Evolutionary conservation across 2,329 filamentous ascomycete genomes (phyloP).

Genomic region (Sarocladium kiliense): DNA sequence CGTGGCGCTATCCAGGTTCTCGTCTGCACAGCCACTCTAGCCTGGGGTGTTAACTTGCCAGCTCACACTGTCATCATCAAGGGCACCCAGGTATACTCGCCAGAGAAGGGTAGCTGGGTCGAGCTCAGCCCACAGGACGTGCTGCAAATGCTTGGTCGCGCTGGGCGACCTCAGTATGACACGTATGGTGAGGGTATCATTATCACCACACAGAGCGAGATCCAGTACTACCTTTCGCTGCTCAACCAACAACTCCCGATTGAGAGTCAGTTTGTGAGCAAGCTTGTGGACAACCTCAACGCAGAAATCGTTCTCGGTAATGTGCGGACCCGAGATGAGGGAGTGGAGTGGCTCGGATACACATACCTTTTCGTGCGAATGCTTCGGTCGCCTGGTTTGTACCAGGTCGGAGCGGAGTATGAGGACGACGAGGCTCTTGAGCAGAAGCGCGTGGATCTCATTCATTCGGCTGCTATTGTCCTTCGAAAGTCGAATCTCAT

Average conservation of each 20-base stretch:
- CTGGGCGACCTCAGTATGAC: conserved; percentile 92
- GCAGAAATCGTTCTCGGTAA: conserved; percentile 95
- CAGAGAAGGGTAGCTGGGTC: conserved; percentile 98
- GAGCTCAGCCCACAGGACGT: conserved; percentile 97
- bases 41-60: conserved; percentile 97
- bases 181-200: conserved; percentile 98
- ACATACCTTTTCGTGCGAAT: conserved; percentile 97
- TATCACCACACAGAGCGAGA: conserved; percentile 90
- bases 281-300: conserved; percentile 91
- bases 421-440: conserved; percentile 87
- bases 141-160: conserved; percentile 96
- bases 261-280: conserved; percentile 91
- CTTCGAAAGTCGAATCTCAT: conserved; percentile 83
- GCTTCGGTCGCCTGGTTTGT: conserved; percentile 89
- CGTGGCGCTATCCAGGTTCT: conserved; percentile 90
- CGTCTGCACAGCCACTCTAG: conserved; percentile 94
- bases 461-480: conserved; percentile 86
- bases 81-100: conserved; percentile 95
- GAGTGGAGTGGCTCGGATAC: conserved; percentile 98
- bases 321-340: conserved; percentile 84
- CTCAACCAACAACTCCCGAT: conserved; percentile 97
- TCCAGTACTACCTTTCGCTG: conserved; percentile 94
- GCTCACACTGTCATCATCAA: conserved; percentile 99
- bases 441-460: conserved; percentile 94
- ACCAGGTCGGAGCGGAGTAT: conserved; percentile 94